Conservation (phyloP, 495 filamentous ascomycete species). For the Filosporella fistucella region DNA sequence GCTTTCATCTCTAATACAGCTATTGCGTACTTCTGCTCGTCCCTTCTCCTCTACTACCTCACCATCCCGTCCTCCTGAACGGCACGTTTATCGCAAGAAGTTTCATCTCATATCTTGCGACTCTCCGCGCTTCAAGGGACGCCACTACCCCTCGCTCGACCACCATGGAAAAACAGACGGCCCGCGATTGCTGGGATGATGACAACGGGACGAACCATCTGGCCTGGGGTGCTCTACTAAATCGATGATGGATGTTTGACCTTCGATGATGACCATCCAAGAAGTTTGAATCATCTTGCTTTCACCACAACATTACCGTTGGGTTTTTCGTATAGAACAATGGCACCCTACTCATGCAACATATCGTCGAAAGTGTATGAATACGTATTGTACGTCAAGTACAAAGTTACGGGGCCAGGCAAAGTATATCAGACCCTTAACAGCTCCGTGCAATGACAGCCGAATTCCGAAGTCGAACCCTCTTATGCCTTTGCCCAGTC, state of each 20-base stretch:
- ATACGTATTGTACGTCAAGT: too few species aligned
- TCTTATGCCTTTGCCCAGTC: conserved; percentile 3
- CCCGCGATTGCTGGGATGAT: too few species aligned
- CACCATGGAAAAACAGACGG: conserved; percentile 1
- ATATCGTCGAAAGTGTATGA: too few species aligned
- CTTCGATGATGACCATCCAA: background rate
- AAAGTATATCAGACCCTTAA: background rate
- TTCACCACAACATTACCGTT: too few species aligned
- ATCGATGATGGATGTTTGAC: background rate
- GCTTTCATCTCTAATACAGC: background rate
- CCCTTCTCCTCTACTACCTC: background rate
- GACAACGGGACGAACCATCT: background rate
- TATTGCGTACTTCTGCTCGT: background rate
- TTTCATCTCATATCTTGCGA: conserved; percentile 25
- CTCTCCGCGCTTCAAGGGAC: conserved; percentile 20
- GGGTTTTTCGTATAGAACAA: too few species aligned
- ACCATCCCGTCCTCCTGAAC: background rate
- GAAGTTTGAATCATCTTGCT: background rate
- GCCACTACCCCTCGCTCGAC: conserved; percentile 11
- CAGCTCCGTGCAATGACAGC: conserved; percentile 1
- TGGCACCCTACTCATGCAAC: too few species aligned
- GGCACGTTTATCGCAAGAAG: conserved; percentile 15
- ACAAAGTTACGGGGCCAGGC: too few species aligned
- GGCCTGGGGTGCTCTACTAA: background rate
- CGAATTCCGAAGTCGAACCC: background rate